These are phyloP conservation scores for Globisporangium ultimum DNA, from an alignment of 352 stramenopile genomes.

Conservation along the genomic window DNA sequence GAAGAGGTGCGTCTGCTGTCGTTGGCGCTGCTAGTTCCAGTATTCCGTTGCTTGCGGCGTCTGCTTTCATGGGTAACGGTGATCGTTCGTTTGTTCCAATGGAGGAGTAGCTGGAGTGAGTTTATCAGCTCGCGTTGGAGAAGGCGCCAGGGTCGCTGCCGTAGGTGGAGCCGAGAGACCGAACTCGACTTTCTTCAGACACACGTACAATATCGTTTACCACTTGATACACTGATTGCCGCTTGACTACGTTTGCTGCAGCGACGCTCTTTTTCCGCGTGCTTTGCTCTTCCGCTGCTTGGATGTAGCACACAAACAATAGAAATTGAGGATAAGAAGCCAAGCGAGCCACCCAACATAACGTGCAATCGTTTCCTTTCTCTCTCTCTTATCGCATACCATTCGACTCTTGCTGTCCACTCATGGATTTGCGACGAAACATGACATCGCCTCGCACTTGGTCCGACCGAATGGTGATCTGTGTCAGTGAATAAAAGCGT, in stretches of 20 bases:
- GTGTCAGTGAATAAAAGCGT: background rate
- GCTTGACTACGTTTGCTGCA: conserved; percentile 7
- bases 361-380: too few relatives aligned
- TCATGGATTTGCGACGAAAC: conserved; percentile 22
- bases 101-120: conserved; percentile 32
- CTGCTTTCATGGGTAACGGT: conserved; percentile 18
- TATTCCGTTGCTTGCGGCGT: conserved; percentile 8
- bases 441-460: conserved; percentile 34
- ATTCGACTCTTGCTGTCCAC: conserved; percentile 1
- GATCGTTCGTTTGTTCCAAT: conserved; percentile 32
- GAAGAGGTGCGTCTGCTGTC: background rate
- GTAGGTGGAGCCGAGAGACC: conserved; percentile 3
- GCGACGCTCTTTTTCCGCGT: background rate
- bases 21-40: background rate
- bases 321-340: background rate
- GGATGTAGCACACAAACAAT: background rate
- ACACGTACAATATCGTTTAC: conserved; percentile 37
- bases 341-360: too few relatives aligned
- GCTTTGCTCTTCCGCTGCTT: conserved; percentile 3
- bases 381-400: background rate
- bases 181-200: conserved; percentile 21
- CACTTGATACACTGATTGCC: conserved; percentile 26
- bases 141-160: background rate
- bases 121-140: background rate
- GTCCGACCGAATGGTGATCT: conserved; percentile 27